Evolutionary conservation across 495 filamentous ascomycete genomes (phyloP).

Genomic region (Tuber melanosporum): DNA sequence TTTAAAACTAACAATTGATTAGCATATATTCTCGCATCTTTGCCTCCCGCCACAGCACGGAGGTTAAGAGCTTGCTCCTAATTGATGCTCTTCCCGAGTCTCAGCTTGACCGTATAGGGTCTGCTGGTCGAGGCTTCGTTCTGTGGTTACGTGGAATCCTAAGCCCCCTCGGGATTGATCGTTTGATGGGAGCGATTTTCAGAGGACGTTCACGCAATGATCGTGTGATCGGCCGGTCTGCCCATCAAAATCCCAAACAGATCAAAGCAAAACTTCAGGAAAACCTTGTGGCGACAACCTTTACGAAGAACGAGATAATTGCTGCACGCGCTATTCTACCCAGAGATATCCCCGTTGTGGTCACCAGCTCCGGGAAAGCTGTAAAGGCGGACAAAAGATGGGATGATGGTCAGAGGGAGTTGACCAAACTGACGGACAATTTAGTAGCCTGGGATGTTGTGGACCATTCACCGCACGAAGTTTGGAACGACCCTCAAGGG

Average conservation of each 20-base stretch:
- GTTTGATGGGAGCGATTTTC: conserved; percentile 69
- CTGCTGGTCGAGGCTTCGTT: conserved; percentile 64
- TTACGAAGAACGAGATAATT: conserved; percentile 73
- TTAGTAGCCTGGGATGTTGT: conserved; percentile 82
- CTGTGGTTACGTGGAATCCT: conserved; percentile 81
- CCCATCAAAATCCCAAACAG: conserved; percentile 70
- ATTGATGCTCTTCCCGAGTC: conserved; percentile 86
- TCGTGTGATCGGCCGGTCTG: conserved; percentile 67
- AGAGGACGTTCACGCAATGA: conserved; percentile 73
- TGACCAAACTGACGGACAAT: conserved; percentile 69
- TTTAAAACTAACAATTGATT: not conserved
- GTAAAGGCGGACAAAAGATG: conserved; percentile 58
- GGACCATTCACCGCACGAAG: conserved; percentile 71
- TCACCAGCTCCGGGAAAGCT: conserved; percentile 70
- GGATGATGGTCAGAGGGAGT: conserved; percentile 71
- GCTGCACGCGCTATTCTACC: conserved; percentile 69
- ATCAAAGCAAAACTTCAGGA: conserved; percentile 91
- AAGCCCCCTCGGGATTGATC: conserved; percentile 76
- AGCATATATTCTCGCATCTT: conserved; percentile 87
- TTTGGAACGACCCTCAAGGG: conserved; percentile 69
- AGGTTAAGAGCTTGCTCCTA: conserved; percentile 71
- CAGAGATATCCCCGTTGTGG: conserved; percentile 60
- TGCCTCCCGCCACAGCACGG: conserved; percentile 63
- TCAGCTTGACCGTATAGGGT: conserved; percentile 59
- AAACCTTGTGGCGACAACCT: conserved; percentile 72